Evolutionary conservation across 768 basidiomycete genomes (phyloP), one percentile per base, ranked within the genome.

Genomic region (Mycena metata): DNA sequence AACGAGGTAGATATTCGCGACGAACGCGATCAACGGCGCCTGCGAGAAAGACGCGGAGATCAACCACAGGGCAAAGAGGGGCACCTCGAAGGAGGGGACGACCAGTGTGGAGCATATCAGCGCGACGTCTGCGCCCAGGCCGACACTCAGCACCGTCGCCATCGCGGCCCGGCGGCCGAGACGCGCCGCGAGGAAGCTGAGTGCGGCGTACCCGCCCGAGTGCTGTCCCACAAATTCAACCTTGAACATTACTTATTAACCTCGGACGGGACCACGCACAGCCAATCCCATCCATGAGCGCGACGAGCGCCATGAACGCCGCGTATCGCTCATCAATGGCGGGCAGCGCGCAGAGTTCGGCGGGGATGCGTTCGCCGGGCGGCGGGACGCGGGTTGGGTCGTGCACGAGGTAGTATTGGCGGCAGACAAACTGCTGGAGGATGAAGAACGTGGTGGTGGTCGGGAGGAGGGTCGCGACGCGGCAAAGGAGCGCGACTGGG

Each of bases 1-100:
- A 16, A 80, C 69, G n/a, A 78, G 52, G 47, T 78, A 79, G 52
- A 78, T 58, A 45, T 76, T 76, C 21, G 71, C 13, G 35, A 80
- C 56, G 42, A 79, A 78, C 19, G 16, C 23, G 8, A 67, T 39
- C 10, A 72, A 45, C 12, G 61, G 3, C 10, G 21, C 5, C 39
- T 59, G 60, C 2, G 72, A 68, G 55, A 78, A 62, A 12, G 59
- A 12, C 24, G 72, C 51, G 6, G 61, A 52, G 19, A 78, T 8
- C 9, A 79, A 26, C 51, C 72, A 76, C 8, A 67, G n/a, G 5
- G 71, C 16, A 19, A 79, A 55, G n/a, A 69, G 21, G 36, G 72
- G 71, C n/a, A 58, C 26, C 51, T 70, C 42, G 21, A 64, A 42
- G 49, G 10, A 13, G 17, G 60, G 26, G 17, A 42, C 46, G 9